phyloP scores from a whole-genome alignment of 495 filamentous ascomycete genomes.

The Aspergillus asperescens region DNA sequence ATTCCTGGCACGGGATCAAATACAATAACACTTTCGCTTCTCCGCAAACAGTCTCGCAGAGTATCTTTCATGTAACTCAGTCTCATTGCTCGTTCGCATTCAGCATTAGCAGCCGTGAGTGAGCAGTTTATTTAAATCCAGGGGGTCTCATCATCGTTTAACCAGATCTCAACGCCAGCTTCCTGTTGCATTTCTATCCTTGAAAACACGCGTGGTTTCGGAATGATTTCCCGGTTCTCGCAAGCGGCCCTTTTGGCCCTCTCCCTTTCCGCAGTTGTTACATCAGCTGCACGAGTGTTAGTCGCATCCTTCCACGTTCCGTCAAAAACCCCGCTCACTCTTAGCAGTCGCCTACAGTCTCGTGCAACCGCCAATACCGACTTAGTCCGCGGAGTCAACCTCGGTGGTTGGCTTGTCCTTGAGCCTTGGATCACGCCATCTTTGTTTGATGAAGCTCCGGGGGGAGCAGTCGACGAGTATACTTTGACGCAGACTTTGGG shows the following conservation, averaged over 20 bases:
- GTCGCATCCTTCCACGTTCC: conserved; percentile 8
- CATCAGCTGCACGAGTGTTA: conserved; percentile 34
- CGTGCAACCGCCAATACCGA: conserved; percentile 30
- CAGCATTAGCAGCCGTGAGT: neutral
- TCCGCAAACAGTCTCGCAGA: conserved; percentile 16
- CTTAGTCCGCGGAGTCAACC: conserved; percentile 52
- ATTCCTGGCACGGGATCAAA: no score
- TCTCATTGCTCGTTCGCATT: conserved; percentile 8
- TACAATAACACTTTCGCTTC: neutral
- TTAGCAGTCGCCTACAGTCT: conserved; percentile 29
- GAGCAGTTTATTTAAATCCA: conserved; percentile 34
- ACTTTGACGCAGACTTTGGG: conserved; percentile 50
- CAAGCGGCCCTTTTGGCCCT: conserved; percentile 35
- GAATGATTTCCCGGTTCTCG: conserved; percentile 34
- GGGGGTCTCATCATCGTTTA: conserved; percentile 29
- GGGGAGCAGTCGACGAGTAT: conserved; percentile 59
- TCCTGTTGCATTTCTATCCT: conserved; percentile 17
- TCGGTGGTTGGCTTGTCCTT: conserved; percentile 55
- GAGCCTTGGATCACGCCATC: conserved; percentile 66
- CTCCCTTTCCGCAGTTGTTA: conserved; percentile 29
- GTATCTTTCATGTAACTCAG: conserved; percentile 1
- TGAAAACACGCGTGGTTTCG: conserved; percentile 15
- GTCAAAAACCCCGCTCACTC: conserved; percentile 7
- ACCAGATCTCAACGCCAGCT: conserved; percentile 27
- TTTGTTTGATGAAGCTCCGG: conserved; percentile 48